A percentile compares a stretch with the other conserved stretches of the same genome.
These are phyloP conservation scores for Fonsecaea nubica DNA, from an alignment of 2,329 filamentous ascomycete species.

Conservation along the genomic window DNA sequence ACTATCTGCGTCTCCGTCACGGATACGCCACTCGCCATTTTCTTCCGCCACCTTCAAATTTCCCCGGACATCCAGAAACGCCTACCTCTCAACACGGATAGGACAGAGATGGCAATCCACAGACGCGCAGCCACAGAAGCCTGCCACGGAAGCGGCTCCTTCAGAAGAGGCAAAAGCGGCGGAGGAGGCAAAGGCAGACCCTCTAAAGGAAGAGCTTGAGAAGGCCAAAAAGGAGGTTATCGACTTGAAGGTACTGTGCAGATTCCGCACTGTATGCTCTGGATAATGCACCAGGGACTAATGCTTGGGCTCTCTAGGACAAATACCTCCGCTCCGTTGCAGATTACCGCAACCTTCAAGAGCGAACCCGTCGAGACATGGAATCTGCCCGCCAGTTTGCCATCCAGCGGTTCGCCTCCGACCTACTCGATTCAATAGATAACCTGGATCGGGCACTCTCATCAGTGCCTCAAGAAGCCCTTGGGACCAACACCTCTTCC, in stretches of 20 bases:
- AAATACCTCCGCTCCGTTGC: constrained; percentile 92
- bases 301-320: constrained; percentile 65
- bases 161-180: constrained; percentile 52
- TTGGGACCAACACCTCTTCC: constrained; percentile 52
- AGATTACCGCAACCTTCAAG: constrained; percentile 97
- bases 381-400: constrained; percentile 88
- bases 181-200: constrained; percentile 53
- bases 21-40: constrained; percentile 29
- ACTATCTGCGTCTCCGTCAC: constrained; percentile 38
- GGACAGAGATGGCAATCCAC: constrained; percentile 52
- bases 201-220: constrained; percentile 70
- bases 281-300: neutral
- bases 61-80: constrained; percentile 39
- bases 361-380: constrained; percentile 89
- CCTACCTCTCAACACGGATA: constrained; percentile 45
- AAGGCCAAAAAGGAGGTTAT: constrained; percentile 73
- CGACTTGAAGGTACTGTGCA: constrained; percentile 78
- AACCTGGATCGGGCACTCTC: constrained; percentile 92
- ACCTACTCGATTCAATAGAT: constrained; percentile 93
- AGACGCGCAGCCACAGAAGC: constrained; percentile 44
- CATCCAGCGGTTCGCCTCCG: constrained; percentile 90
- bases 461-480: constrained; percentile 77
- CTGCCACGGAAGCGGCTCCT: constrained; percentile 47
- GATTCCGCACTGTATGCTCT: neutral
- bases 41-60: constrained; percentile 30